Base-by-base conservation (phyloP, 331 rosid genomes). In the Dryas integrifolia region DNA sequence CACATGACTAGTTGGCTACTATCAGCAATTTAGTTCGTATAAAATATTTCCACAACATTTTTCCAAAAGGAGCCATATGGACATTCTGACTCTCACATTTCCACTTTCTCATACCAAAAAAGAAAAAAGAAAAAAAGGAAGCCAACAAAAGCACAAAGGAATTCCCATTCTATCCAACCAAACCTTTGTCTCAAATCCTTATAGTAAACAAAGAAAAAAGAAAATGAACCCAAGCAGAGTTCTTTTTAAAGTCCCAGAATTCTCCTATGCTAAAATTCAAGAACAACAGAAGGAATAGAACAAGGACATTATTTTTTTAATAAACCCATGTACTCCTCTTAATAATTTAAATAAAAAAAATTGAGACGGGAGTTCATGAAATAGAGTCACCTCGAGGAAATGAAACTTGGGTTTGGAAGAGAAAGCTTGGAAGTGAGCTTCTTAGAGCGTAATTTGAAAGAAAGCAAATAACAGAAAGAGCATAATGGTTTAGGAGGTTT, bases 401-500 rank as follows among this genome's bases (percentile, higher is more conserved):
- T 1, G 62, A 74, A 55, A 60, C 41, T 15, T 58, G 86, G 79
- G 71, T 69, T 73, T 30, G 58, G 80, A 13, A 82, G 76, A 76
- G 78, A 74, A 67, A 84, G 76, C 74, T 73, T 71, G 24, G 90
- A 84, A 80, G 66, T n/a, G 50, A 38, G 74, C 39, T 26, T 83
- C 79, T 83, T 73, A 5, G 75, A 75, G 69, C 76, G 47, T 9
- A 78, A 67, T 63, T 69, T 76, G 71, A 69, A 73, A 65, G 88
- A 80, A 51, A 82, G 77, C 78, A 80, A 39, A 60, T 38, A 73
- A 61, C 77, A 79, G 10, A 72, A 72, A 66, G 39, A 69, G 13
- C 66, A 71, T 51, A 64, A 69, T 64, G 87, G 86, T 48, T 70
- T 85, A 64, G 81, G 74, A 76, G 80, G 67, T 44, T 79, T 81